These are phyloP conservation scores for Sideroxylon spinosum DNA, from an alignment of 179 eudicot species.

Conservation along the genomic window DNA sequence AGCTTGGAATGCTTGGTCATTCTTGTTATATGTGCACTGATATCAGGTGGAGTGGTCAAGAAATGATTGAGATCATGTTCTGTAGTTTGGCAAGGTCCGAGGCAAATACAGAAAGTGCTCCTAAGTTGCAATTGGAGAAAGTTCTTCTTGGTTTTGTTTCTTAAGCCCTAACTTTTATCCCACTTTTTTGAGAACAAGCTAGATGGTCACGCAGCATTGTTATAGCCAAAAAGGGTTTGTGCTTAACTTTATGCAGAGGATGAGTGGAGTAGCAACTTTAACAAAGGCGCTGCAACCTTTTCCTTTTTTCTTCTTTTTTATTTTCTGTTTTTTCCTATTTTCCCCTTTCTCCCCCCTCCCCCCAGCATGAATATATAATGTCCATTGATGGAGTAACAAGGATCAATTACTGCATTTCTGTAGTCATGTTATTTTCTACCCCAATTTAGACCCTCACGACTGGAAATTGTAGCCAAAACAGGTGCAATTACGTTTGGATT, in stretches of 20 bases:
- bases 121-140: background rate
- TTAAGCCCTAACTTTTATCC: background rate
- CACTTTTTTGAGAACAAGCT: constrained; percentile 25
- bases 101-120: constrained; percentile 36
- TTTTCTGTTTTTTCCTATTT: background rate
- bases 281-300: constrained; percentile 54
- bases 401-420: background rate
- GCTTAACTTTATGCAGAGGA: constrained; percentile 95
- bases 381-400: background rate
- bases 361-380: no score
- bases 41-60: constrained; percentile 80
- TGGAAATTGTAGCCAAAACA: background rate
- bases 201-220: constrained; percentile 86
- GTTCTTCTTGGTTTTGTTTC: background rate
- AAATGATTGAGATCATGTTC: constrained; percentile 76
- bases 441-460: background rate
- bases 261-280: constrained; percentile 97
- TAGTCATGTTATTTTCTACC: background rate
- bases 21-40: constrained; percentile 15
- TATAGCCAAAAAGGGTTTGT: constrained; percentile 87
- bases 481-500: background rate
- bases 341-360: no score
- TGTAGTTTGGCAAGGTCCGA: constrained; percentile 78
- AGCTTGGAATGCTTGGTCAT: constrained; percentile 12
- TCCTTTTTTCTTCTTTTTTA: background rate